Evolutionary conservation across 148 eudicot genomes (phyloP).

Genomic region (Limonium bicolor): DNA sequence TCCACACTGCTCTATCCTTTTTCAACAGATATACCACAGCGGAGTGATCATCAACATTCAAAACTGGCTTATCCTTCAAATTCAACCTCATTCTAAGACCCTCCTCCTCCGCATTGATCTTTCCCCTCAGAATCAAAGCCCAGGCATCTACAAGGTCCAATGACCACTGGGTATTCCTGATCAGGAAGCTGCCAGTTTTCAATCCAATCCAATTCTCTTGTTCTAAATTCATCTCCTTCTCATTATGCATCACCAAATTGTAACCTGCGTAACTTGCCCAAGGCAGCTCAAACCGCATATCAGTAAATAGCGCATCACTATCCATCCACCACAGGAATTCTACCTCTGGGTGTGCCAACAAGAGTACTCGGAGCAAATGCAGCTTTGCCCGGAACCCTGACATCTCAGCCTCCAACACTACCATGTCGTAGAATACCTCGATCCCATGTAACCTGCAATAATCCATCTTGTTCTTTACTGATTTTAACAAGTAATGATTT

Average conservation of each 20-base stretch:
- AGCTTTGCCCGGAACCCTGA: conserved; percentile 77
- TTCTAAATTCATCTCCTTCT: conserved; percentile 60
- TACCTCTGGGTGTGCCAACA: conserved; percentile 71
- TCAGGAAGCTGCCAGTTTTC: conserved; percentile 76
- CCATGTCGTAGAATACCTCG: conserved; percentile 69
- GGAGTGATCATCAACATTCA: conserved; percentile 84
- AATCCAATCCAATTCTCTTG: conserved; percentile 79
- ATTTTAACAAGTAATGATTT: conserved; percentile 63
- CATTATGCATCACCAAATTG: conserved; percentile 72
- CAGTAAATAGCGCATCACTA: conserved; percentile 90
- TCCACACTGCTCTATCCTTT: conserved; percentile 46
- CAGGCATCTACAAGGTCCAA: conserved; percentile 75
- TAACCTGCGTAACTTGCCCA: conserved; percentile 23
- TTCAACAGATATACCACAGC: conserved; percentile 62
- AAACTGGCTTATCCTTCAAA: conserved; percentile 69
- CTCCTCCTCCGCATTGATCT: conserved; percentile 60
- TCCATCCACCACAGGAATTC: conserved; percentile 94
- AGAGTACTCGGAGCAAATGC: conserved; percentile 51
- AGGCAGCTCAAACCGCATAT: conserved; percentile 73
- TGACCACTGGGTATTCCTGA: conserved; percentile 80
- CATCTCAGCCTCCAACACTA: conserved; percentile 55
- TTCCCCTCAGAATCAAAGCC: conserved; percentile 91
- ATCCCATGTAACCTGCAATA: conserved; percentile 71
- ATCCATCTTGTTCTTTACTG: conserved; percentile 77
- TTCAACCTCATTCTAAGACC: conserved; percentile 39